Base-by-base conservation (phyloP, 768 basidiomycete species). In the Goffeauzyma gilvescens region DNA sequence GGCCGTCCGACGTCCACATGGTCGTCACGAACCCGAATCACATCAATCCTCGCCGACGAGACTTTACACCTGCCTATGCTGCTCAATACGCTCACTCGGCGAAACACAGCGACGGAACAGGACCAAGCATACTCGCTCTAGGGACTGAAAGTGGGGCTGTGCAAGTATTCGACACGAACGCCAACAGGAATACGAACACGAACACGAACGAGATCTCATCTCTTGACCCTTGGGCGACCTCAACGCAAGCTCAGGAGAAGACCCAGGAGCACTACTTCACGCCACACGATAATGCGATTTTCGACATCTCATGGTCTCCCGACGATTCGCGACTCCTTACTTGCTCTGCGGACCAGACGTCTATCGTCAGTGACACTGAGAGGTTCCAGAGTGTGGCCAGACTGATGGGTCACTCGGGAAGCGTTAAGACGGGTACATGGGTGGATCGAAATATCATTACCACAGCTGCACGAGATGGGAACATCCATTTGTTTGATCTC, bases 401-500 rank as follows among this genome's bases (percentile, higher is more conserved):
- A 14, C 42, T 63, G 24, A n/a, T 35, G 14, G 59, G 59, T 8
- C 61, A 63, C 36, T 59, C 52, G 1, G 49, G 51, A 15, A 58
- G 54, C 9, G 50, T 59, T 40, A 63, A 63, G 35, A 52, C 57
- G 10, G 48, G 55, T 6, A 44, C 46, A 0, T 63, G 59, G 50
- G 53, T 58, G 33, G 57, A 60, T 47, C 53, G 15, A 49, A 42
- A 44, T 23, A 45, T 58, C 17, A 43, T 60, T 15, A 55, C 58
- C 1, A 52, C 59, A 0, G 55, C 48, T 2, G 61, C 59, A 12
- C 42, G 61, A 5, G 61, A 63, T 42, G 61, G 61, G 2, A 56
- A 60, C 31, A 63, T 63, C 44, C 38, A 55, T 22, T 56, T 63
- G 6, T 63, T 49, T 41, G 61, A 63, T 42, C 32, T 63, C 20